Base-by-base conservation (phyloP, 1,139 yeast genomes). In the Sugiyamaella pinicola region DNA sequence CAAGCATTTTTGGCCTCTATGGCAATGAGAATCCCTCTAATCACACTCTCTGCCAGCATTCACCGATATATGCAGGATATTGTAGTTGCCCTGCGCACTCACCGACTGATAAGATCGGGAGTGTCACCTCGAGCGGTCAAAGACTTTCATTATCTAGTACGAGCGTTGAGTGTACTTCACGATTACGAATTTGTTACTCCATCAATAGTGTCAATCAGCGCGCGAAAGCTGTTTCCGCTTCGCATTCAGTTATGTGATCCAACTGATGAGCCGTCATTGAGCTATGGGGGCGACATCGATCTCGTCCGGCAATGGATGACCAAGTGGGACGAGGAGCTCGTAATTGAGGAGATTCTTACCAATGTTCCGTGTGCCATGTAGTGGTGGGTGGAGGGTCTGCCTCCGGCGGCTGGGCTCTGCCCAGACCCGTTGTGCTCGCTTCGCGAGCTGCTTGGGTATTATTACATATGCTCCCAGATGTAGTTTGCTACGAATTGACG, bases 401-500 rank as follows among this genome's bases (percentile, higher is more conserved):
- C n/a, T n/a, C n/a, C n/a, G n/a, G n/a, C n/a, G n/a, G n/a, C n/a
- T n/a, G n/a, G n/a, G n/a, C n/a, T n/a, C n/a, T n/a, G n/a, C n/a
- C n/a, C n/a, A n/a, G n/a, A n/a, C n/a, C n/a, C n/a, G n/a, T n/a
- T n/a, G n/a, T n/a, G n/a, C n/a, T n/a, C n/a, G n/a, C n/a, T n/a
- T n/a, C n/a, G n/a, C n/a, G n/a, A 17, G 18, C 9, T 3, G 17
- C 10, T 8, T 3, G n/a, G 9, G 31, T n/a, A n/a, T n/a, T 26
- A 7, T 61, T 58, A 75, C 58, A 81, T 64, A 58, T 79, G 75
- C 56, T 85, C 91, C 95, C 95, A 86, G 19, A 86, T 77, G 64
- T 79, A 83, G 61, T 85, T 84, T 8, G 88, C 78, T 28, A 84
- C 76, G 65, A 84, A 84, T 62, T 77, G 83, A 57, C 81, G 82